phyloP scores from a whole-genome alignment of 2,329 filamentous ascomycete species.

The Cadophora malorum region DNA sequence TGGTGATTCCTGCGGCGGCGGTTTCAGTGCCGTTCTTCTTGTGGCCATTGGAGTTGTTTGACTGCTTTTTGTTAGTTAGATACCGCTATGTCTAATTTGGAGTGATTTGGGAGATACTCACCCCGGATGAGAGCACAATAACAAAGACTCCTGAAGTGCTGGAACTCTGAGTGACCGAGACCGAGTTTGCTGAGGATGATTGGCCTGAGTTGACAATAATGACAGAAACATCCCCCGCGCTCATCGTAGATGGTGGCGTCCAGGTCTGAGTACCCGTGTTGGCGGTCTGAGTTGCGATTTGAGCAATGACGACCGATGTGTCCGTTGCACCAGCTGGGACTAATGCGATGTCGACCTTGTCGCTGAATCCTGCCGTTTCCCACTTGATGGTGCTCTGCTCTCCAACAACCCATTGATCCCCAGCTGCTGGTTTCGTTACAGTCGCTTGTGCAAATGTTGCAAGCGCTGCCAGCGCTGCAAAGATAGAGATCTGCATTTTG shows the following conservation, averaged over 20 bases:
- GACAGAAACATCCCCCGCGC: slow-evolving; percentile 26
- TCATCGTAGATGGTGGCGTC: slow-evolving; percentile 29
- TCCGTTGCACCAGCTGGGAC: slow-evolving; percentile 33
- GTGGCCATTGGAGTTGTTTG: background rate
- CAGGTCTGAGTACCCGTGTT: slow-evolving; percentile 42
- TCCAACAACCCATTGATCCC: slow-evolving; percentile 29
- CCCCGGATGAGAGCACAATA: background rate
- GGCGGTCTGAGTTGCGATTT: slow-evolving; percentile 56
- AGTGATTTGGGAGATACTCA: background rate
- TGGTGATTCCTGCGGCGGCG: background rate
- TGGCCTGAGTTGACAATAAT: slow-evolving; percentile 33
- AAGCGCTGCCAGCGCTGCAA: slow-evolving; percentile 25
- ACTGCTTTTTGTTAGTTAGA: background rate
- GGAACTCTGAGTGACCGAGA: background rate
- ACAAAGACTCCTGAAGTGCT: background rate
- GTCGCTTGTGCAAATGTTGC: slow-evolving; percentile 24
- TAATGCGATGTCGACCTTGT: slow-evolving; percentile 28
- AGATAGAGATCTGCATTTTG: slow-evolving; percentile 31
- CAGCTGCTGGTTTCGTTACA: slow-evolving; percentile 29
- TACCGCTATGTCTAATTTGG: background rate
- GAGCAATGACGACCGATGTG: slow-evolving; percentile 51
- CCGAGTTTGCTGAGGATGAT: background rate
- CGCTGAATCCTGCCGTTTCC: slow-evolving; percentile 29
- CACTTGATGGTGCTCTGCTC: slow-evolving; percentile 28
- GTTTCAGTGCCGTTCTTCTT: background rate